These are phyloP conservation scores for Candida schatavii DNA, from an alignment of 805 yeast genomes.

Conservation along the genomic window DNA sequence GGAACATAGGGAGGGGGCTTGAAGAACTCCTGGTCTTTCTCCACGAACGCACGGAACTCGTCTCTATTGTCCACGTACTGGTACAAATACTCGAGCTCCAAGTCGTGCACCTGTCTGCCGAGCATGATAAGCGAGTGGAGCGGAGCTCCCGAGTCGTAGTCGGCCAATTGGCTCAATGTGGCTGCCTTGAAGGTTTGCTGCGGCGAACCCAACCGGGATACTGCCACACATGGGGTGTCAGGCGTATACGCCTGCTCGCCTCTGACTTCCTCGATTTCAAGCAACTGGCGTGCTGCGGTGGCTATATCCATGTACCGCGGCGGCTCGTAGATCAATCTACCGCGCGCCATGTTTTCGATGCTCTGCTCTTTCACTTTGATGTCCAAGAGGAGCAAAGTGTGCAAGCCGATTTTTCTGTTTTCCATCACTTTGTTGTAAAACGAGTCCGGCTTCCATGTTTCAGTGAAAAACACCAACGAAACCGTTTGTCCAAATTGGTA, in stretches of 20 bases:
- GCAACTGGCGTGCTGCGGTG: slow-evolving; percentile 82
- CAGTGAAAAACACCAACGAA: slow-evolving; percentile 94
- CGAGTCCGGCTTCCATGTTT: slow-evolving; percentile 93
- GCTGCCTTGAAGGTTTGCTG: slow-evolving; percentile 81
- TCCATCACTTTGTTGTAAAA: slow-evolving; percentile 88
- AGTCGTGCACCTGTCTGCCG: slow-evolving; percentile 92
- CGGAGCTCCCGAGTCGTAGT: slow-evolving; percentile 92
- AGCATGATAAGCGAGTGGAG: slow-evolving; percentile 86
- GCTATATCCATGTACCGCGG: slow-evolving; percentile 94
- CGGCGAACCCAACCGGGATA: slow-evolving; percentile 88
- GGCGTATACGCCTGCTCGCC: slow-evolving; percentile 77
- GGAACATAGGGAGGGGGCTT: slow-evolving; percentile 71
- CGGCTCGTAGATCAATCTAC: slow-evolving; percentile 89
- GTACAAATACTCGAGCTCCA: slow-evolving; percentile 80
- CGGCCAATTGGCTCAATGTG: slow-evolving; percentile 70
- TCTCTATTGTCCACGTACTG: slow-evolving; percentile 68
- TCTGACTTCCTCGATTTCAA: slow-evolving; percentile 82
- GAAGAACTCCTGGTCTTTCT: slow-evolving; percentile 63
- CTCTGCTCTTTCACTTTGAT: slow-evolving; percentile 97
- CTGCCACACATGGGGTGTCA: slow-evolving; percentile 89
- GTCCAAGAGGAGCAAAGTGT: slow-evolving; percentile 82
- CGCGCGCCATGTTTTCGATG: slow-evolving; percentile 89
- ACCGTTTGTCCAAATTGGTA: slow-evolving; percentile 97
- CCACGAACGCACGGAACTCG: slow-evolving; percentile 46
- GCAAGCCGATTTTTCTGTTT: slow-evolving; percentile 86